Percentiles rank a stretch among this genome's conserved stretches.
Evolutionary conservation across 2,329 filamentous ascomycete genomes (phyloP).

Genomic region (Fusarium metavorans): DNA sequence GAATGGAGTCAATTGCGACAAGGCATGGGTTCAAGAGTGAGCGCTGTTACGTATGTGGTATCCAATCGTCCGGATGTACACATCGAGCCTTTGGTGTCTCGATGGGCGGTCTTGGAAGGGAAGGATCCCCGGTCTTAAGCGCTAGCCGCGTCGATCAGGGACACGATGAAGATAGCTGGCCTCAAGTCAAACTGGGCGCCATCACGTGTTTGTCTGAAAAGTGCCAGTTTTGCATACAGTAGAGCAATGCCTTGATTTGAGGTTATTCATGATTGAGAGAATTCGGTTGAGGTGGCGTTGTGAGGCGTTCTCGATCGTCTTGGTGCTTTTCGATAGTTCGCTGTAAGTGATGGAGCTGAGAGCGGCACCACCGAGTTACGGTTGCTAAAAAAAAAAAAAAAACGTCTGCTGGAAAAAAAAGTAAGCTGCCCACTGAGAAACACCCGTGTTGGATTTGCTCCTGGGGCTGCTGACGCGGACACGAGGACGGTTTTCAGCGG

Average conservation of each 20-base stretch:
- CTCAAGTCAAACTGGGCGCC: background rate
- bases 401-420: background rate
- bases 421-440: conserved; percentile 3
- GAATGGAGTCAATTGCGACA: conserved; percentile 4
- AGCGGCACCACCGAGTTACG: conserved; percentile 24
- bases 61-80: background rate
- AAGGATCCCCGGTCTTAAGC: conserved; percentile 27
- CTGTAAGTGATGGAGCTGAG: conserved; percentile 14
- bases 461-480: conserved; percentile 38
- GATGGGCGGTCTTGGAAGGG: background rate
- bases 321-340: background rate
- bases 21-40: background rate
- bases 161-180: conserved; percentile 12
- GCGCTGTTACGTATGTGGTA: conserved; percentile 9
- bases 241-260: background rate
- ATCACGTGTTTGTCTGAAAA: background rate
- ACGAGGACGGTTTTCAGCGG: conserved; percentile 19
- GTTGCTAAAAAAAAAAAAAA: conserved; percentile 11
- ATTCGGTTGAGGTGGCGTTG: conserved; percentile 18
- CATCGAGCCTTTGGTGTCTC: background rate
- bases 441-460: conserved; percentile 6
- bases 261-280: background rate
- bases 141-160: conserved; percentile 38
- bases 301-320: conserved; percentile 17
- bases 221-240: background rate